Evolutionary conservation across 768 basidiomycete species (phyloP), one percentile per base, ranked within the genome.

Genomic region (Leccinellum luteum): DNA sequence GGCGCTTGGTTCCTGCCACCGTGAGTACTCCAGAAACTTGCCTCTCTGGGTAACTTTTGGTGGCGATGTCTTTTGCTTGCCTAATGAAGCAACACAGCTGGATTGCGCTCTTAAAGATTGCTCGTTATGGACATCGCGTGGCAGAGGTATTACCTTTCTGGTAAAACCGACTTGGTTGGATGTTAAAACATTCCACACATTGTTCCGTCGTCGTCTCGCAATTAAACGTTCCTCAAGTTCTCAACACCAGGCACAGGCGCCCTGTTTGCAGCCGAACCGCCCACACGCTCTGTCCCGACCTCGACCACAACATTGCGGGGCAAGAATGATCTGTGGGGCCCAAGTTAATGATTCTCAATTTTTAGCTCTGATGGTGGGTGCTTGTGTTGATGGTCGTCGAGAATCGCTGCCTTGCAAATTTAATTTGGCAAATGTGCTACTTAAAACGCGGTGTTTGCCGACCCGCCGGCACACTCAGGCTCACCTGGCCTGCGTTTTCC

Each of bases 21-120:
- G 48, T 62, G 55, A 38, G 55, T 23, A 51, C 35, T 25, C 21
- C 1, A 4, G 30, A 53, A 60, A 61, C 34, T 52, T 72, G 45
- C 70, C 70, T 48, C 6, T 45, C 41, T 63, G 27, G 61, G 70
- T 48, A 73, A 70, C 41, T 64, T 43, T 50, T 0, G 19, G 60
- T 63, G 65, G 71, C 65, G 44, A 54, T 66, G 66, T 61, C 4
- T 19, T 34, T 23, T 17, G 10, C 38, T 48, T 48, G 44, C 71
- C 60, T 6, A 23, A 69, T 60, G 10, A 56, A 62, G 70, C n/a
- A 64, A 69, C 51, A 44, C 3, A 3, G 5, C 41, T 28, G 15
- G 63, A 71, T 65, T 69, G 69, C 59, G 50, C 51, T 32, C 62
- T 60, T 19, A 0, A 51, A 49, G 60, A 49, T 69, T 66, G 57